Evolutionary conservation across 352 stramenopile species (phyloP).

Genomic region (Phytopythium delawarense): DNA sequence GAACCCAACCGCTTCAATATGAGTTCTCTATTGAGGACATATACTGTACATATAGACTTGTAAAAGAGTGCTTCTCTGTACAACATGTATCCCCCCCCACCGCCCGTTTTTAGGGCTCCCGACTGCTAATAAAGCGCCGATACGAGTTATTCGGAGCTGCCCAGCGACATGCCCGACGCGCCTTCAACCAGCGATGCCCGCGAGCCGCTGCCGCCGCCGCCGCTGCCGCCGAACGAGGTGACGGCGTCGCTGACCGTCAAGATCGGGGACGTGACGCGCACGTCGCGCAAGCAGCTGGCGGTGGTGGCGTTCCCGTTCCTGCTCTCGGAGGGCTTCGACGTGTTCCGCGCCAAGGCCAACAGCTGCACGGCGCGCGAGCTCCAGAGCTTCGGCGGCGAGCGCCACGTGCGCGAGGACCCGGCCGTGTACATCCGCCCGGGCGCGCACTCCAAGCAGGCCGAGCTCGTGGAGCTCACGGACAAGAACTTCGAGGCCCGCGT

Average conservation of each 20-base stretch:
- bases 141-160: too few relatives aligned
- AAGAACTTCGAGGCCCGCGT: slow-evolving; percentile 70
- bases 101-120: too few relatives aligned
- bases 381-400: slow-evolving; percentile 30
- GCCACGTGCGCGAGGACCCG: slow-evolving; percentile 52
- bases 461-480: slow-evolving; percentile 61
- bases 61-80: too few relatives aligned
- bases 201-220: slow-evolving; percentile 10
- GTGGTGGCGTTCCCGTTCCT: slow-evolving; percentile 62
- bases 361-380: slow-evolving; percentile 48
- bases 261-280: slow-evolving; percentile 65
- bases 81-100: too few relatives aligned
- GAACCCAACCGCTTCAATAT: too few relatives aligned
- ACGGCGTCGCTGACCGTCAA: slow-evolving; percentile 67
- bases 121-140: too few relatives aligned
- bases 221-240: slow-evolving; percentile 46
- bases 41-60: too few relatives aligned
- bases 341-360: slow-evolving; percentile 69
- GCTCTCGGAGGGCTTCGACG: slow-evolving; percentile 67
- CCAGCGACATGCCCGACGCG: too few relatives aligned
- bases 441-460: slow-evolving; percentile 77
- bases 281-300: slow-evolving; percentile 65
- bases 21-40: too few relatives aligned
- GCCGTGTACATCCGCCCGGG: slow-evolving; percentile 77
- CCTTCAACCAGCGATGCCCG: neutral